Evolutionary conservation across 1,139 yeast species (phyloP).

Genomic region (Keqinozyma sinolaborantium): DNA sequence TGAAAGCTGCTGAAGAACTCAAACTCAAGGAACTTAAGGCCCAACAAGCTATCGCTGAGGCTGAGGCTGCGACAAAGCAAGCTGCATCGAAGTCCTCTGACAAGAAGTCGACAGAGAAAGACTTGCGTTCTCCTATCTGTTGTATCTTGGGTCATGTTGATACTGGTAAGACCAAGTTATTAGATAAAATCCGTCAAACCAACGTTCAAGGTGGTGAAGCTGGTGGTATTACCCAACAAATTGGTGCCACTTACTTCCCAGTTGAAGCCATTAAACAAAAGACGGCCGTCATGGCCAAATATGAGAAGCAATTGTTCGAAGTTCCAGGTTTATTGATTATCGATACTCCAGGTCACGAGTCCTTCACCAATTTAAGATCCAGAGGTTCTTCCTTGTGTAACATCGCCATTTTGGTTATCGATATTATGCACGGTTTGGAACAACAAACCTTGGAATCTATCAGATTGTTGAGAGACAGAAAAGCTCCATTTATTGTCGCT

Average conservation of each 20-base stretch:
- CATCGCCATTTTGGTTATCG: constrained; percentile 96
- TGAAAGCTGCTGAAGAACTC: constrained; percentile 11
- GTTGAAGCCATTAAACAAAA: constrained; percentile 88
- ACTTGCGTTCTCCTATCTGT: constrained; percentile 97
- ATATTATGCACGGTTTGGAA: constrained; percentile 98
- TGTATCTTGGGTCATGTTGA: constrained; percentile 99
- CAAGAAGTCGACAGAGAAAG: constrained; percentile 27
- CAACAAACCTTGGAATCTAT: constrained; percentile 96
- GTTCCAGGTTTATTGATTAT: constrained; percentile 96
- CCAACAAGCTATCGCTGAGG: constrained; percentile 17
- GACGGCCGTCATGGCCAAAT: constrained; percentile 85
- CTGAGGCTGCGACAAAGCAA: constrained; percentile 17
- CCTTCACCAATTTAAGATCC: constrained; percentile 93
- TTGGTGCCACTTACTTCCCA: constrained; percentile 99
- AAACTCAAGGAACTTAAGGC: constrained; percentile 9
- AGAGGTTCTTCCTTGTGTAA: constrained; percentile 99
- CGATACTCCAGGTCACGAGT: constrained; percentile 99
- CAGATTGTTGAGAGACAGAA: constrained; percentile 86
- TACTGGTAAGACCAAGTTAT: constrained; percentile 96
- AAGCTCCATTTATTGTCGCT: constrained; percentile 97
- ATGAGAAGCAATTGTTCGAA: constrained; percentile 81
- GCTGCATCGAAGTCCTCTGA: constrained; percentile 12
- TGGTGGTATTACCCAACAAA: constrained; percentile 99
- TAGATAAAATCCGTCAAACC: constrained; percentile 97
- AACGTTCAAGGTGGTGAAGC: constrained; percentile 99